phyloP scores from a whole-genome alignment of 306 rosid species.

The Nissolia schottii region DNA sequence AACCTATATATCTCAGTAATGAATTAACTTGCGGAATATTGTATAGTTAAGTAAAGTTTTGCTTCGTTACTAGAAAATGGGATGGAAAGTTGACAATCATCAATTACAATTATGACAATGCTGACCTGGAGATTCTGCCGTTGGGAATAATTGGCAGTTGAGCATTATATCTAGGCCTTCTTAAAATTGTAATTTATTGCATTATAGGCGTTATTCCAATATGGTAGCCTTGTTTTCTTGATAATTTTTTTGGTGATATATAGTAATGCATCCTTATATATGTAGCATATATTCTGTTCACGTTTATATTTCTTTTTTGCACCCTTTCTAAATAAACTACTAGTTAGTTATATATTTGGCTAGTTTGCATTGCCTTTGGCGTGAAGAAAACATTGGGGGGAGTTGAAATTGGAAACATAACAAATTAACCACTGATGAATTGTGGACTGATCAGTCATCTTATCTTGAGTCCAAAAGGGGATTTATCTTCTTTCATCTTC shows the following conservation, averaged over 20 bases:
- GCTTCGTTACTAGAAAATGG: background rate
- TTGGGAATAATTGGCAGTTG: background rate
- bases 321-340: background rate
- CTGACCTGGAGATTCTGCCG: slow-evolving; percentile 24
- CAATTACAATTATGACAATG: background rate
- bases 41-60: background rate
- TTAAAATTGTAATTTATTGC: background rate
- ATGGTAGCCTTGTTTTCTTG: background rate
- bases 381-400: slow-evolving; percentile 13
- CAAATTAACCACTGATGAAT: slow-evolving; percentile 12
- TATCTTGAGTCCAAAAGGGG: slow-evolving; percentile 30
- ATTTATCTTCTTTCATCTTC: slow-evolving; percentile 12
- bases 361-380: slow-evolving; percentile 19
- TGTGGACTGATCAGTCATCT: slow-evolving; percentile 33
- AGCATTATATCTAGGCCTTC: no score
- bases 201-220: background rate
- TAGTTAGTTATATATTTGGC: background rate
- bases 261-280: background rate
- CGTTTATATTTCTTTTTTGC: background rate
- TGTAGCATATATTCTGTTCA: slow-evolving; percentile 5
- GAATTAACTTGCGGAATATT: background rate
- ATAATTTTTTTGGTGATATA: background rate
- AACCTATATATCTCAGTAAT: background rate
- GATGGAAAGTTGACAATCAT: background rate
- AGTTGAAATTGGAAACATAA: slow-evolving; percentile 32